Evolutionary conservation across 129 eudicot species (phyloP), one percentile per base, ranked within the genome.

Genomic region (Ambrosia trifida): DNA sequence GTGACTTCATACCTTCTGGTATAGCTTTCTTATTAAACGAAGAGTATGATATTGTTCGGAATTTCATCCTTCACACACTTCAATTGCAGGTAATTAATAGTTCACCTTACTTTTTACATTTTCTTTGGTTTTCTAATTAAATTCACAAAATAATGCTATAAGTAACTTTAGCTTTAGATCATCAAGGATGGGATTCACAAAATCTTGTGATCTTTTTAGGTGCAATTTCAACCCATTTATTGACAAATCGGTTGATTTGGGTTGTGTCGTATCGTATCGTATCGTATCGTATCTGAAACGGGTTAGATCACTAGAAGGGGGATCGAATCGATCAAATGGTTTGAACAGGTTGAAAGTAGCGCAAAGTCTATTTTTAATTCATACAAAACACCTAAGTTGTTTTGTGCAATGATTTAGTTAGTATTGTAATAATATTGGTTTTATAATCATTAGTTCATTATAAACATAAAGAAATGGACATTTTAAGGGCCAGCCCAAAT

Each of bases 41-140:
- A 30, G 97, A 91, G 66, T 77, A 80, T 73, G 97, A 91, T 16
- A 85, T 88, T 59, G 97, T 88, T 30, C 79, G 87, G 2, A 91
- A 76, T 78, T 91, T 91, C 79, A 82, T 91, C 58, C 89, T 91
- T 66, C 89, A 91, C 81, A 91, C 91, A 4, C 89, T 91, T 74
- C 95, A 88, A 79, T 77, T 87, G 81, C 92, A 91, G 91, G 97
- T 91, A 65, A 35, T 16, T 62, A n/a, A 76, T 16, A 43, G 70
- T 12, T 79, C 30, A 32, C 3, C 10, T 68, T 28, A 40, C 46
- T 32, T 43, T 30, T 75, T 71, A 61, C 57, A 46, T 59, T 44
- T 31, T 16, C 12, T 66, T 54, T n/a, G 1, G 66, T 28, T 36
- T 40, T 64, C 44, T 40, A 11, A 4, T 5, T 31, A 32, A 28